A percentile compares a stretch with the other conserved stretches of the same genome.
These are phyloP conservation scores for Wickerhamomyces alni DNA, from an alignment of 805 yeast species.

Conservation along the genomic window DNA sequence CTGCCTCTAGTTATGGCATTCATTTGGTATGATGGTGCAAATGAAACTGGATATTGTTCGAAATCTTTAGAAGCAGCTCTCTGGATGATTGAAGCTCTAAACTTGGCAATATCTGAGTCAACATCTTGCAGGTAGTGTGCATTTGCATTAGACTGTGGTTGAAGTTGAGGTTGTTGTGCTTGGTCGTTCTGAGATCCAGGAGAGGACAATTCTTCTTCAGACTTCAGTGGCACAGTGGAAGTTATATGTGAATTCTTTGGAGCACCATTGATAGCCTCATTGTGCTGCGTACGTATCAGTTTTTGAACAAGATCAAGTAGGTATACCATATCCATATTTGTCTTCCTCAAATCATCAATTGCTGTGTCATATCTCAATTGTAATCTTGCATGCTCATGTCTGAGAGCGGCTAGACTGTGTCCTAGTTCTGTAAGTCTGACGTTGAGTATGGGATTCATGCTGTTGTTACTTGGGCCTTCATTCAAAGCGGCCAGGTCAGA, in stretches of 20 bases:
- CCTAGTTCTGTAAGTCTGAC: conserved; percentile 32
- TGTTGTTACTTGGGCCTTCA: background rate
- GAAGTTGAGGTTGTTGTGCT: background rate
- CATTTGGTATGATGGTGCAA: conserved; percentile 21
- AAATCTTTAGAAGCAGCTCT: conserved; percentile 20
- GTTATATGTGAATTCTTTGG: conserved; percentile 6
- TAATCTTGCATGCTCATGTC: conserved; percentile 37
- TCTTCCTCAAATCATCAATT: conserved; percentile 39
- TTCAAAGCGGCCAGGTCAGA: conserved; percentile 9
- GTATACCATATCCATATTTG: conserved; percentile 48
- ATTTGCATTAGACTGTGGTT: background rate
- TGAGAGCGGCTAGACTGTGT: conserved; percentile 30
- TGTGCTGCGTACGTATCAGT: conserved; percentile 13
- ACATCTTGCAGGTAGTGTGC: conserved; percentile 11
- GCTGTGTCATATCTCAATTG: conserved; percentile 42
- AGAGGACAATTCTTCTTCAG: conserved; percentile 13
- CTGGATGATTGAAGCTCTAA: conserved; percentile 22
- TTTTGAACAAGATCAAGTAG: conserved; percentile 41
- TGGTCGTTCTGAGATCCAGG: conserved; percentile 12
- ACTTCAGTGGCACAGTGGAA: conserved; percentile 6
- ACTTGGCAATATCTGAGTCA: conserved; percentile 18
- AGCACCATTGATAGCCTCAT: background rate
- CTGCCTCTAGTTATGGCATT: conserved; percentile 7
- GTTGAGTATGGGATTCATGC: conserved; percentile 19
- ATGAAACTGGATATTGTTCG: conserved; percentile 19